Evolutionary conservation across 192 early-diverging fungal genomes (phyloP), one percentile per base, ranked within the genome.

Genomic region (Backusella circina): DNA sequence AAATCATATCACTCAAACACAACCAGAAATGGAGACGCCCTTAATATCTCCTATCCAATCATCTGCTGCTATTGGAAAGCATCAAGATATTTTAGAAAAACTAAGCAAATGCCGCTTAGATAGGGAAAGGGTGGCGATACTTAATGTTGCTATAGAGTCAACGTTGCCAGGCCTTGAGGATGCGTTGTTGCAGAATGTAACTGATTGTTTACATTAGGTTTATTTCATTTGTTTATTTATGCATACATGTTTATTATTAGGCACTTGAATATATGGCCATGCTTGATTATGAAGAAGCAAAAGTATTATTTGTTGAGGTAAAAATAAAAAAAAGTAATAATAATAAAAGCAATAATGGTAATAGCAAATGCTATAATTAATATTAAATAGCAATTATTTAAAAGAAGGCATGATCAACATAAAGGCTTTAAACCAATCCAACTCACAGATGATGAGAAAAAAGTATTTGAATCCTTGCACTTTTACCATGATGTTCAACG

Each of bases 201-300:
- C 50, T 31, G 67, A 18, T 73, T 67, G 64, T 61, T 61, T n/a
- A n/a, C n/a, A n/a, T n/a, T n/a, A n/a, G 15, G 66, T 78, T 26
- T 73, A 74, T 38, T 72, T 71, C n/a, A 41, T 51, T 77, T 26
- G 65, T 79, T 30, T 73, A 33, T 51, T 15, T 31, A 21, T 50
- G 12, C 26, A 50, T 72, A 32, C 30, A 33, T 33, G 23, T 39
- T 50, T 68, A 54, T n/a, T n/a, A n/a, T 77, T 75, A 80, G 65
- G 30, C 80, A 47, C 72, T 75, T 10, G 64, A 78, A 9, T 84
- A 84, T 38, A 67, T 84, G 70, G 68, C 65, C 4, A 37, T 84
- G n/a, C 57, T 86, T 35, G 85, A 86, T 75, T 86, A 79, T 73
- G 80, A 82, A 61, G 76, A 77, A 0, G 78, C 82, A 6, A 78